phyloP scores from a whole-genome alignment of 768 basidiomycete species.

The Hebeloma cylindrosporum region DNA sequence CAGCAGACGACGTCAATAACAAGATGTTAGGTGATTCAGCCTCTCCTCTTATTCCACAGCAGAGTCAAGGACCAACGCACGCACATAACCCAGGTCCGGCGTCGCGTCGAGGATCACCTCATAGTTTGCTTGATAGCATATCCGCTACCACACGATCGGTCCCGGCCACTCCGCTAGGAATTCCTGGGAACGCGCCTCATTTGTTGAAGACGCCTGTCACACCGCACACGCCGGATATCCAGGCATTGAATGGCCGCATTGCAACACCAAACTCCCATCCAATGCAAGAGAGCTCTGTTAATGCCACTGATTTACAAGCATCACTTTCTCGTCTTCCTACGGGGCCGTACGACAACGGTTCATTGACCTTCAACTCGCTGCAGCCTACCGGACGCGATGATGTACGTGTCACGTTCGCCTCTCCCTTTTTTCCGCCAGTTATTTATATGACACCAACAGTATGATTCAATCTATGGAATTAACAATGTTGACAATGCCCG shows the following conservation, averaged over 20 bases:
- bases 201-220: constrained; percentile 69
- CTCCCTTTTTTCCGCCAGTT: constrained; percentile 12
- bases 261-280: constrained; percentile 47
- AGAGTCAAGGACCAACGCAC: constrained; percentile 49
- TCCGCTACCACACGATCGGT: constrained; percentile 72
- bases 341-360: constrained; percentile 54
- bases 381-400: constrained; percentile 54
- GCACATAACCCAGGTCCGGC: constrained; percentile 43
- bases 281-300: constrained; percentile 50
- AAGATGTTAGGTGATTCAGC: constrained; percentile 45
- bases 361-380: constrained; percentile 54
- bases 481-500: constrained; percentile 50
- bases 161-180: constrained; percentile 74
- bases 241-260: constrained; percentile 63
- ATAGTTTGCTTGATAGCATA: constrained; percentile 59
- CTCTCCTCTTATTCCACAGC: constrained; percentile 64
- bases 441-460: constrained; percentile 39
- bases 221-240: constrained; percentile 61
- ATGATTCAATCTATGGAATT: constrained; percentile 57
- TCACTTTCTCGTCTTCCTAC: constrained; percentile 70
- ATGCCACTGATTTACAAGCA: constrained; percentile 60
- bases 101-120: constrained; percentile 77
- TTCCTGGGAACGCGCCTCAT: constrained; percentile 48
- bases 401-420: constrained; percentile 36
- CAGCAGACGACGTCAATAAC: constrained; percentile 47